These are phyloP conservation scores for Sphaerulina vaccinii DNA, from an alignment of 2,329 filamentous ascomycete species.

Conservation along the genomic window DNA sequence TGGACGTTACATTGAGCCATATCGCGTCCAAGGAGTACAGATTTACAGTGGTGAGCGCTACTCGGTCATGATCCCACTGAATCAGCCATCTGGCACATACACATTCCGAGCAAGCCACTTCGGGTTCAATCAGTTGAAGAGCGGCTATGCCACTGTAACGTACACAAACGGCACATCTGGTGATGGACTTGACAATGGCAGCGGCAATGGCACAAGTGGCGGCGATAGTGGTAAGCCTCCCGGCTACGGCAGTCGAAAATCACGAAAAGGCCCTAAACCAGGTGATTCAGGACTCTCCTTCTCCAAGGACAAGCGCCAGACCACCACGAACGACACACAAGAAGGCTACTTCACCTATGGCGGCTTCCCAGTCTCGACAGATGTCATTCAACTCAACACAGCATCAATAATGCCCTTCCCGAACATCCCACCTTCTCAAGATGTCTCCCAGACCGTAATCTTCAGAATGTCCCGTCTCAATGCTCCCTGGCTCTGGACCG, in stretches of 20 bases:
- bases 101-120: slow-evolving; percentile 16
- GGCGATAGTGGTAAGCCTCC: not conserved
- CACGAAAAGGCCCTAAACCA: not conserved
- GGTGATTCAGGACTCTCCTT: not conserved
- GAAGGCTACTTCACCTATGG: slow-evolving; percentile 15
- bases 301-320: not conserved
- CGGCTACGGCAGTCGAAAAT: not conserved
- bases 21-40: slow-evolving; percentile 49
- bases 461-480: slow-evolving; percentile 15
- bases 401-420: slow-evolving; percentile 15
- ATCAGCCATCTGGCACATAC: slow-evolving; percentile 44
- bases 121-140: slow-evolving; percentile 16
- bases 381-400: slow-evolving; percentile 12
- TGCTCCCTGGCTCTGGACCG: slow-evolving; percentile 13
- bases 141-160: slow-evolving; percentile 18
- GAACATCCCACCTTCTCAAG: slow-evolving; percentile 10
- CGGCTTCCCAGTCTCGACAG: slow-evolving; percentile 10
- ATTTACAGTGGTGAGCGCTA: slow-evolving; percentile 56
- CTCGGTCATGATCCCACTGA: slow-evolving; percentile 51
- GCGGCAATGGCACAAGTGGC: not conserved
- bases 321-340: not conserved
- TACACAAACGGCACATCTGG: not conserved
- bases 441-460: slow-evolving; percentile 12
- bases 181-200: not conserved
- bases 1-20: slow-evolving; percentile 51